Evolutionary conservation across 2,329 filamentous ascomycete species (phyloP), one percentile per base, ranked within the genome.

Genomic region (Fusarium hainanense): DNA sequence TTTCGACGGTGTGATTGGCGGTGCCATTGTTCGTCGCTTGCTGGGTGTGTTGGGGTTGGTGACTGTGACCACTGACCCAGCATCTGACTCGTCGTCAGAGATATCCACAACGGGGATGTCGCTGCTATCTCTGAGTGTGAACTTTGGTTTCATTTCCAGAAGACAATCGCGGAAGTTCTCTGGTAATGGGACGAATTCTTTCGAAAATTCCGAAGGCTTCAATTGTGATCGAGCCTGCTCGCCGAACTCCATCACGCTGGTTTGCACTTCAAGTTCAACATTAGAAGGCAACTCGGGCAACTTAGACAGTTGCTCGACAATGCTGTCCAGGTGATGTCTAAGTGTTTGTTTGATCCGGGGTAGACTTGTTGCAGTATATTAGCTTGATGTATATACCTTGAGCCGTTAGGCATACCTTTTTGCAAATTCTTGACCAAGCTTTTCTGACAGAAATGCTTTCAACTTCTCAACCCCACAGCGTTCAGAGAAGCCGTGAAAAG

Each of bases 231-330:
- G 81, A 0, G 81, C 79, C 7, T 85, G 82, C 0, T 82, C 79
- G 0, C 87, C 85, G 64, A 95, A 90, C 1, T 80, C 81, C 14
- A 83, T 81, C 0, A 95, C 76, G 13, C 88, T 87, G 3, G 85
- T 85, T 21, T 85, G 85, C 0, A 97, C 85, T 12, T 89, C 87
- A 0, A 89, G 82, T n/a, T 89, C 85, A 0, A 93, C 87, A 44
- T 93, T 92, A 0, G 82, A 79, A 0, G 91, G 90, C 0, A 92
- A 85, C 40, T 93, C 90, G 0, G 92, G 92, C 0, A 94, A 84
- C 0, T 79, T 80, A 1, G 76, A 68, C 0, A 97, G 83, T 58
- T 91, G 81, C 0, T 74, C 71, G 2, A 88, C 82, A 4, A 94
- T 87, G 0, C 82, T 76, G 0, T 78, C 66, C 0, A 92, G 83